Percentiles rank a stretch among this genome's conserved stretches.
Conservation (phyloP, 352 stramenopile species). For the Salisapilia sapeloensis region DNA sequence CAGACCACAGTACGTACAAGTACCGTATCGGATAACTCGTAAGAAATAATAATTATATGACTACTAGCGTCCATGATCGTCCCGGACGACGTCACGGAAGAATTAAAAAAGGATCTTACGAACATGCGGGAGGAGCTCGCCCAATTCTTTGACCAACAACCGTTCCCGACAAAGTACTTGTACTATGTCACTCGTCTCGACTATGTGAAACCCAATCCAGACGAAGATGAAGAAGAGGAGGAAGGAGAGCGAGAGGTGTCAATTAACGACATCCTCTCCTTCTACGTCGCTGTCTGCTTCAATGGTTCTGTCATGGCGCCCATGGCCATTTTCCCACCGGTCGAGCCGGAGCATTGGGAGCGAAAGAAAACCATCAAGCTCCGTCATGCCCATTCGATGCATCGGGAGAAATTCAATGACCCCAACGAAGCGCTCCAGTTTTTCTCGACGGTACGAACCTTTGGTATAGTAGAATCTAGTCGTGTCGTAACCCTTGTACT, state of each 20-base stretch:
- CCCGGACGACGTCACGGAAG: constrained; percentile 40
- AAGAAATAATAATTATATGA: constrained; percentile 33
- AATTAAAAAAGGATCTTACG: constrained; percentile 54
- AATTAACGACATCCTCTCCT: constrained; percentile 50
- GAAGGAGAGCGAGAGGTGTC: constrained; percentile 7
- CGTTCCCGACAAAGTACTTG: constrained; percentile 68
- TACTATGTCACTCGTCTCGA: constrained; percentile 77
- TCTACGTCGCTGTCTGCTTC: constrained; percentile 75
- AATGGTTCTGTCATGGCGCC: constrained; percentile 77
- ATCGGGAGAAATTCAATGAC: constrained; percentile 51
- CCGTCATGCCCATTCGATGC: constrained; percentile 63
- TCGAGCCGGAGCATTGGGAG: constrained; percentile 71
- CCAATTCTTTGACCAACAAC: constrained; percentile 70
- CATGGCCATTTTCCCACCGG: constrained; percentile 69
- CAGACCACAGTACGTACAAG: constrained; percentile 27
- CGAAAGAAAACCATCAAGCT: constrained; percentile 74
- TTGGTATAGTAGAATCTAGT: too few relatives aligned
- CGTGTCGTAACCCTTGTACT: too few relatives aligned
- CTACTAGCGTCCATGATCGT: too few relatives aligned
- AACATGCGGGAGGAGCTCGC: constrained; percentile 38
- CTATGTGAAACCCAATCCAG: constrained; percentile 46
- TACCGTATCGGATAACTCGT: background rate
- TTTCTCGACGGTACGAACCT: constrained; percentile 59
- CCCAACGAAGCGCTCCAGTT: constrained; percentile 65
- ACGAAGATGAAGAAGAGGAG: constrained; percentile 14